Conservation (phyloP, 1,139 yeast species). For the Suhomyces chickasaworum region DNA sequence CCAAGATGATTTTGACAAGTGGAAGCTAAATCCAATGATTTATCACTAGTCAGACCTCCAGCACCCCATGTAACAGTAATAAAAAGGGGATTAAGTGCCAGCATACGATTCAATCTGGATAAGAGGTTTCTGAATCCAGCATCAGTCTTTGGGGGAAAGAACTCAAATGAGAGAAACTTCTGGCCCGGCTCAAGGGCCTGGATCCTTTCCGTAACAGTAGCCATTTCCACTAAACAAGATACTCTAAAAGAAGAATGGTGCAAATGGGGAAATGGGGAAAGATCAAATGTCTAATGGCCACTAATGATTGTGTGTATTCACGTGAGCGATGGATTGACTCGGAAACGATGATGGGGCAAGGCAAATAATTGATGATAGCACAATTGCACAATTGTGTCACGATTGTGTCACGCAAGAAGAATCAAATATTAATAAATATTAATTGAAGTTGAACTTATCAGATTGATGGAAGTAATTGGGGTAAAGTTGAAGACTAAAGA, state of each 20-base stretch:
- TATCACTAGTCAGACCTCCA: conserved; percentile 90
- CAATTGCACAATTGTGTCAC: no score
- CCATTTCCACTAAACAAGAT: no score
- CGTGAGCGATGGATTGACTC: conserved; percentile 10
- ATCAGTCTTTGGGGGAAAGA: conserved; percentile 96
- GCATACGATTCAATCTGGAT: conserved; percentile 87
- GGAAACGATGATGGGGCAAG: not conserved
- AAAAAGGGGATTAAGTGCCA: conserved; percentile 82
- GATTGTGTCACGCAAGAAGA: not conserved
- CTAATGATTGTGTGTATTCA: conserved; percentile 10
- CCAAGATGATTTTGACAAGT: conserved; percentile 76
- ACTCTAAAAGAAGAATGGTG: not conserved
- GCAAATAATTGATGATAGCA: not conserved
- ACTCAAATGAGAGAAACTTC: conserved; percentile 83
- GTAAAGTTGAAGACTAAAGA: no score
- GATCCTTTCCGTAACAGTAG: conserved; percentile 60
- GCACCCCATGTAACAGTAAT: conserved; percentile 99
- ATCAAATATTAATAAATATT: no score
- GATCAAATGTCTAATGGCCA: conserved; percentile 4
- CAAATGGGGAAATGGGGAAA: not conserved
- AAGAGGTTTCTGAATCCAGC: conserved; percentile 80
- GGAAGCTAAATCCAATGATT: conserved; percentile 80
- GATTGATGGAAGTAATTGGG: no score
- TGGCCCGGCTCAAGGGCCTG: conserved; percentile 50
- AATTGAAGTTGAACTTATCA: no score